Conservation (phyloP, 441 rosid species). For the Adansonia madagascariensis region DNA sequence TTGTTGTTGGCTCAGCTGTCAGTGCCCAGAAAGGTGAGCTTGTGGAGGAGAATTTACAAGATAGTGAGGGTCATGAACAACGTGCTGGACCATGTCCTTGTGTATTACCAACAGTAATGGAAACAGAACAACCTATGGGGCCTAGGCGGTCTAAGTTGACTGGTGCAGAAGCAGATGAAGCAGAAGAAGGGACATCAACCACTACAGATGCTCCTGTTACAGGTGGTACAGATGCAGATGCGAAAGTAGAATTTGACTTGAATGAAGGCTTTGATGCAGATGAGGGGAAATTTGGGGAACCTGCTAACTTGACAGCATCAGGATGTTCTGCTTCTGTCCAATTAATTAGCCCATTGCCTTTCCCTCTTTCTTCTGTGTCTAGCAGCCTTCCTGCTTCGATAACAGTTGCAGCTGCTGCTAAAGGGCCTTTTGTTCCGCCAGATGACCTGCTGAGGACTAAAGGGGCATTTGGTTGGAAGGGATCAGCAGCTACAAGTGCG, state of each 20-base stretch:
- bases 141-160: slow-evolving; percentile 42
- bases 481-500: slow-evolving; percentile 99
- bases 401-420: slow-evolving; percentile 91
- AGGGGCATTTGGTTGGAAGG: slow-evolving; percentile 87
- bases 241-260: slow-evolving; percentile 75
- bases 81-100: slow-evolving; percentile 27
- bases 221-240: slow-evolving; percentile 53
- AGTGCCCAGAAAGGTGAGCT: slow-evolving; percentile 37
- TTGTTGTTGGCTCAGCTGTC: slow-evolving; percentile 34
- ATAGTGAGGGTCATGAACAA: slow-evolving; percentile 34
- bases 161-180: slow-evolving; percentile 47
- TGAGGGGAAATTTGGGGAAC: slow-evolving; percentile 54
- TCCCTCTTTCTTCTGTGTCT: slow-evolving; percentile 46
- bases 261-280: slow-evolving; percentile 81
- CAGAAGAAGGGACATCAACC: slow-evolving; percentile 55
- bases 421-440: slow-evolving; percentile 80
- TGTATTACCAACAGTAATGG: slow-evolving; percentile 28
- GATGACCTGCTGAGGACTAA: slow-evolving; percentile 69
- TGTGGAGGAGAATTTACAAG: slow-evolving; percentile 35
- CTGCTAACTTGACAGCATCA: slow-evolving; percentile 40
- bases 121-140: slow-evolving; percentile 37
- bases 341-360: slow-evolving; percentile 47
- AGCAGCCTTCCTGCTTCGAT: slow-evolving; percentile 62
- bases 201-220: slow-evolving; percentile 39
- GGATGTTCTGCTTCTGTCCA: slow-evolving; percentile 46